phyloP scores from a whole-genome alignment of 148 eudicot species.

The Nyssa sinensis region DNA sequence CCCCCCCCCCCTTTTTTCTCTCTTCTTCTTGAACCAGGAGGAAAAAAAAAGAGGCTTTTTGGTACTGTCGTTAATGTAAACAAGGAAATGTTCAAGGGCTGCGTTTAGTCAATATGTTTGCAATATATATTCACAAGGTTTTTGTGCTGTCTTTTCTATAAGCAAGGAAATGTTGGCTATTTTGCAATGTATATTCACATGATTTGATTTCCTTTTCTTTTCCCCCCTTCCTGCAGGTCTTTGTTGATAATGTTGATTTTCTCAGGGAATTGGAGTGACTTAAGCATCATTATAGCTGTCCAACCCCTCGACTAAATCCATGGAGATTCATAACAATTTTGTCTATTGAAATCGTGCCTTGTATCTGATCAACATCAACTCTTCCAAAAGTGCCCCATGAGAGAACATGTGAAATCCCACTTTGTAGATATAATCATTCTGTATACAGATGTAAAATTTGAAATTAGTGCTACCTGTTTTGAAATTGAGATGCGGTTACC shows the following conservation, averaged over 20 bases:
- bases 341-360: neutral
- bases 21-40: neutral
- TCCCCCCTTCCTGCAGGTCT: slow-evolving; percentile 51
- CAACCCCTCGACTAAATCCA: neutral
- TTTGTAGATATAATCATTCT: neutral
- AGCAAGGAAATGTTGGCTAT: too few relatives aligned
- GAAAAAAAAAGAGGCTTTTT: neutral
- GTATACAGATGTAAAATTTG: neutral
- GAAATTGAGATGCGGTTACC: neutral
- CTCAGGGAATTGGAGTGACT: slow-evolving; percentile 64
- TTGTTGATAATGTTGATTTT: slow-evolving; percentile 80
- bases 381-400: neutral
- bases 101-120: neutral
- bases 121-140: neutral
- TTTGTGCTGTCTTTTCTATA: neutral
- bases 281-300: neutral
- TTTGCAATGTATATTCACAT: neutral
- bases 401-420: too few relatives aligned
- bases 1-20: neutral
- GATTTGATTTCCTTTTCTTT: neutral
- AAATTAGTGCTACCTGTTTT: neutral
- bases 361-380: neutral
- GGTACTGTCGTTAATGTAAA: neutral
- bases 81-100: neutral
- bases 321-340: neutral